Evolutionary conservation across 805 yeast species (phyloP).

Genomic region (Candida succiphila): DNA sequence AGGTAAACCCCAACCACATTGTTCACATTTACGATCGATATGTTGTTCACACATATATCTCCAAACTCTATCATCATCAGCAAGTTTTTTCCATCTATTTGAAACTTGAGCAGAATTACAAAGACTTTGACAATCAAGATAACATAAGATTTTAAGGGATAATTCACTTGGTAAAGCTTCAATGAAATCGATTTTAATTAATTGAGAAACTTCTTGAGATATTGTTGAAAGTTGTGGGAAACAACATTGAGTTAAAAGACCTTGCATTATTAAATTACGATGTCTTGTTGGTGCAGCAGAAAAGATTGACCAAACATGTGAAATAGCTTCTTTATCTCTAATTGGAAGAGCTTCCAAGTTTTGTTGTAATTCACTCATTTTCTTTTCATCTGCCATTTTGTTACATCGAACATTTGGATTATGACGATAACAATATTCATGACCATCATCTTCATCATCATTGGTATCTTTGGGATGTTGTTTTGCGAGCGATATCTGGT

Average conservation of each 20-base stretch:
- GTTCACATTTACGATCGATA: slow-evolving; percentile 93
- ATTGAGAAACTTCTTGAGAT: slow-evolving; percentile 64
- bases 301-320: slow-evolving; percentile 78
- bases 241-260: slow-evolving; percentile 82
- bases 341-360: slow-evolving; percentile 48
- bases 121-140: slow-evolving; percentile 85
- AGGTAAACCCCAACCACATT: slow-evolving; percentile 99
- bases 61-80: slow-evolving; percentile 97
- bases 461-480: too few species aligned
- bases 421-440: slow-evolving; percentile 82
- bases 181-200: slow-evolving; percentile 84
- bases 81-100: slow-evolving; percentile 74
- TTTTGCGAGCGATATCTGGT: too few species aligned
- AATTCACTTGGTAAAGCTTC: slow-evolving; percentile 79
- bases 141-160: slow-evolving; percentile 75
- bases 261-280: slow-evolving; percentile 70
- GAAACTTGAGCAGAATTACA: slow-evolving; percentile 93
- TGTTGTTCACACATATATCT: slow-evolving; percentile 98
- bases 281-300: slow-evolving; percentile 63
- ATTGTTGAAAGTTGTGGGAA: slow-evolving; percentile 89
- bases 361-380: slow-evolving; percentile 55
- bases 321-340: slow-evolving; percentile 68
- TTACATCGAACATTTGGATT: slow-evolving; percentile 79
- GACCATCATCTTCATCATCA: slow-evolving; percentile 49
- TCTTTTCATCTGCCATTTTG: slow-evolving; percentile 52